phyloP scores from a whole-genome alignment of 768 basidiomycete genomes.

The Hericium erinaceus region DNA sequence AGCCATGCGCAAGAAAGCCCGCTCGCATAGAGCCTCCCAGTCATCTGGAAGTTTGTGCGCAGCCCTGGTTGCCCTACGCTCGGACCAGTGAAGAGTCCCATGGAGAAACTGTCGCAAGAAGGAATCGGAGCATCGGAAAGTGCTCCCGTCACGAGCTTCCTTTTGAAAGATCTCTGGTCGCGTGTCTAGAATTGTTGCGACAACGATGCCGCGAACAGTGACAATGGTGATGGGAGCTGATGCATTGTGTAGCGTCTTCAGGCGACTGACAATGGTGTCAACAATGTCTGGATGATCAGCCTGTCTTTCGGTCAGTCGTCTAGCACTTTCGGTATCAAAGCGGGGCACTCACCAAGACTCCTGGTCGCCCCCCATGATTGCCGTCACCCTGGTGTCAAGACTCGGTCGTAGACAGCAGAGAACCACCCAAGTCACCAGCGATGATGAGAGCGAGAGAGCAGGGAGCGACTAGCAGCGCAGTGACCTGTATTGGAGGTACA shows the following conservation, averaged over 20 bases:
- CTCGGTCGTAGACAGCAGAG: too few relatives aligned
- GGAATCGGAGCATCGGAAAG: slow-evolving; percentile 21
- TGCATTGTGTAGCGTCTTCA: not conserved
- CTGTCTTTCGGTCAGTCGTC: too few relatives aligned
- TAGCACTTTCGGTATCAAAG: too few relatives aligned
- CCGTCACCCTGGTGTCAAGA: too few relatives aligned
- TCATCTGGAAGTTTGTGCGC: slow-evolving; percentile 28
- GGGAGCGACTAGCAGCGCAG: too few relatives aligned
- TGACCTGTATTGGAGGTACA: too few relatives aligned
- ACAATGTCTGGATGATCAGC: not conserved
- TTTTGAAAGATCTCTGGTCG: slow-evolving; percentile 21
- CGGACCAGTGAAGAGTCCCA: slow-evolving; percentile 18
- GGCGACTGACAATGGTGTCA: not conserved
- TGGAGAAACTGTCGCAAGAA: slow-evolving; percentile 19
- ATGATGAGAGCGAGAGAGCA: too few relatives aligned
- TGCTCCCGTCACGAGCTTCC: slow-evolving; percentile 17
- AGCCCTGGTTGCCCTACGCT: slow-evolving; percentile 22
- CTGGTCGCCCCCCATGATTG: too few relatives aligned
- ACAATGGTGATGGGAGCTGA: slow-evolving; percentile 7
- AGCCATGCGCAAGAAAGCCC: slow-evolving; percentile 17
- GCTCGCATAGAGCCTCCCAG: slow-evolving; percentile 13
- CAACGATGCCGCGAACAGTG: slow-evolving; percentile 22
- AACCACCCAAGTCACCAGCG: too few relatives aligned
- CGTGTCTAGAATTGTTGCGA: slow-evolving; percentile 18
- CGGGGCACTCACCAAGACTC: too few relatives aligned